Evolutionary conservation across 352 stramenopile genomes (phyloP).

Genomic region (Pythium aquatile): DNA sequence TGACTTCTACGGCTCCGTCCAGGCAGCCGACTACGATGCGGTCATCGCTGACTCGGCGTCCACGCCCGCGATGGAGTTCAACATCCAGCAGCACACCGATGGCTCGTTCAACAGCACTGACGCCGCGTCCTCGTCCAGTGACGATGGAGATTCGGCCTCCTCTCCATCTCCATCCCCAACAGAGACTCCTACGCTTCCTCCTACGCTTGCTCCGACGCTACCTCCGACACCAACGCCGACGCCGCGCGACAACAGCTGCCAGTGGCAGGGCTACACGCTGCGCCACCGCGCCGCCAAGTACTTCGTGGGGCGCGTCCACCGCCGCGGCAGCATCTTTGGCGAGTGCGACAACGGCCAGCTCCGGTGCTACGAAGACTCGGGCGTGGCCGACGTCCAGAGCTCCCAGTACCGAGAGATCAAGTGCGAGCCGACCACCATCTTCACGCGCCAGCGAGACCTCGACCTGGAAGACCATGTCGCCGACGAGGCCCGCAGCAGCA

Average conservation of each 20-base stretch:
- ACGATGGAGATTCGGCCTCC: background rate
- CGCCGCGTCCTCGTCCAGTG: background rate
- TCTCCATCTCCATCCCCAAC: no score
- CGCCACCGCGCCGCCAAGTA: slow-evolving; percentile 14
- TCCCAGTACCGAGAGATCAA: background rate
- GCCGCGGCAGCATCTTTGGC: slow-evolving; percentile 20
- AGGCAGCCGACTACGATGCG: background rate
- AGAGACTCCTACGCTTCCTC: background rate
- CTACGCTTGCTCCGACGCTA: background rate
- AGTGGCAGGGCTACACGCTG: slow-evolving; percentile 7
- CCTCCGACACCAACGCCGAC: background rate
- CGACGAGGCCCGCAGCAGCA: background rate
- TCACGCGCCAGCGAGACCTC: slow-evolving; percentile 8
- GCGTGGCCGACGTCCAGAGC: slow-evolving; percentile 8
- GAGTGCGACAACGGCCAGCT: slow-evolving; percentile 16
- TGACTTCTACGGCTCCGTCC: background rate
- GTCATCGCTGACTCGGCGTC: background rate
- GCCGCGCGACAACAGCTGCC: background rate
- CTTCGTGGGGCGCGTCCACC: slow-evolving; percentile 18
- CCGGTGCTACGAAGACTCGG: slow-evolving; percentile 23
- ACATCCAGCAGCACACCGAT: background rate
- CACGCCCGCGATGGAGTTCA: background rate
- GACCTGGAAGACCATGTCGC: slow-evolving; percentile 5
- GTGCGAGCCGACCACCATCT: slow-evolving; percentile 1
- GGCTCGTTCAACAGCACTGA: background rate